These are phyloP conservation scores for Fusarium neocosmosporiellum DNA, from an alignment of 2,329 filamentous ascomycete species.

Conservation along the genomic window DNA sequence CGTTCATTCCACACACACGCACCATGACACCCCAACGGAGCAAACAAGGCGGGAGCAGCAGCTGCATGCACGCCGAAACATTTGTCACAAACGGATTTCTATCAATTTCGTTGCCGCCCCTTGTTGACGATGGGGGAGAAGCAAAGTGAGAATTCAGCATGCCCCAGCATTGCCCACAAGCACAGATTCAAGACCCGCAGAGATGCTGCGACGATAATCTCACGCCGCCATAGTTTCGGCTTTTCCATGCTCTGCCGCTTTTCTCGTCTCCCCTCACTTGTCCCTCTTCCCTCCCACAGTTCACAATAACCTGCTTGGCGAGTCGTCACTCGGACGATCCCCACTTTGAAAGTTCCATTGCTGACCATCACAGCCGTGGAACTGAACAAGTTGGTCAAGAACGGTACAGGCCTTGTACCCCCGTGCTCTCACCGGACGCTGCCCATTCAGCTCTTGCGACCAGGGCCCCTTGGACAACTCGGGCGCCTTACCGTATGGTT, in stretches of 20 bases:
- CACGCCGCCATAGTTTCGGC: slow-evolving; percentile 18
- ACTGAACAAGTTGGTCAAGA: slow-evolving; percentile 21
- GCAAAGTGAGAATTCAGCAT: slow-evolving; percentile 4
- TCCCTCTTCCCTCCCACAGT: slow-evolving; percentile 21
- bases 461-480: slow-evolving; percentile 27
- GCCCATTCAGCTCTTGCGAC: slow-evolving; percentile 8
- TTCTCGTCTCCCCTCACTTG: slow-evolving; percentile 19
- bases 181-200: slow-evolving; percentile 10
- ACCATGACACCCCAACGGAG: not conserved
- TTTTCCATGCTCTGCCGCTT: slow-evolving; percentile 16
- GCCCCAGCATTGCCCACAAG: not conserved
- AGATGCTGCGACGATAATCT: slow-evolving; percentile 11
- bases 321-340: slow-evolving; percentile 29
- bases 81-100: not conserved
- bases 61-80: not conserved
- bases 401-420: slow-evolving; percentile 16
- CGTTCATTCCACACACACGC: not conserved
- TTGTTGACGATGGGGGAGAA: not conserved
- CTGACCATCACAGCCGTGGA: slow-evolving; percentile 29
- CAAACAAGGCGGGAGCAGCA: not conserved
- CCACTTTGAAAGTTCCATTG: slow-evolving; percentile 33
- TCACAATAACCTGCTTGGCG: slow-evolving; percentile 10
- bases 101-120: not conserved
- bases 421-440: slow-evolving; percentile 9
- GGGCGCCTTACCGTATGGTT: slow-evolving; percentile 21